Percentiles rank a stretch among this genome's conserved stretches.
phyloP scores from a whole-genome alignment of 768 basidiomycete species.

The Leucogyrophana mollusca region DNA sequence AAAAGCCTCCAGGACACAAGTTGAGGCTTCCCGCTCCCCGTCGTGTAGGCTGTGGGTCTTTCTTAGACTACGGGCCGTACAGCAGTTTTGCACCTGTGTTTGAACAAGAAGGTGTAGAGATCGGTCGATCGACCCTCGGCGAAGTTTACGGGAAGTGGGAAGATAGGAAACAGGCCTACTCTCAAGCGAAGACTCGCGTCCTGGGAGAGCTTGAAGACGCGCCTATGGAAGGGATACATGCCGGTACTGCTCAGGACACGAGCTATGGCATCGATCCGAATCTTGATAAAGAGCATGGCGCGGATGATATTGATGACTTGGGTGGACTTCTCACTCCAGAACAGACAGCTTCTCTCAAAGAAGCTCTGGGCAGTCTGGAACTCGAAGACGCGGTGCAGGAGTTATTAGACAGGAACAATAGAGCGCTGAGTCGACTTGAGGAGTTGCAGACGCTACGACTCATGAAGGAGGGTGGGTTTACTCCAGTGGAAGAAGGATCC shows the following conservation, averaged over 20 bases:
- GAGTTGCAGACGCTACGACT: conserved; percentile 63
- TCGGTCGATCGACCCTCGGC: conserved; percentile 61
- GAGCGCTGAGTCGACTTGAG: conserved; percentile 61
- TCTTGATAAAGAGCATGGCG: not conserved
- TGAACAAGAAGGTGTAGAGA: conserved; percentile 72
- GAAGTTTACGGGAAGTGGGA: conserved; percentile 56
- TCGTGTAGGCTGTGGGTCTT: conserved; percentile 59
- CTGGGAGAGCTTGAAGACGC: conserved; percentile 16
- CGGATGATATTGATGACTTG: conserved; percentile 42
- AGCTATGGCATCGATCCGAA: conserved; percentile 13
- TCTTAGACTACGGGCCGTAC: conserved; percentile 77
- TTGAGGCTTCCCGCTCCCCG: conserved; percentile 48
- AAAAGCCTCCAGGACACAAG: conserved; percentile 39
- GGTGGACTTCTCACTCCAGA: conserved; percentile 56
- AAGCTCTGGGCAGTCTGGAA: conserved; percentile 57
- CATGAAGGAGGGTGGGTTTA: conserved; percentile 41
- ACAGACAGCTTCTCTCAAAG: conserved; percentile 56
- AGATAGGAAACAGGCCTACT: conserved; percentile 35
- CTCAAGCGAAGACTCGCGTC: conserved; percentile 7
- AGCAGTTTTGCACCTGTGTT: conserved; percentile 78
- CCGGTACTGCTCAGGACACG: conserved; percentile 1
- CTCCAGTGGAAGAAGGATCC: conserved; percentile 59
- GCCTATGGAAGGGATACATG: conserved; percentile 11
- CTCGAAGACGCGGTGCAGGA: conserved; percentile 70
- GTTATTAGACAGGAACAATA: conserved; percentile 62